These are phyloP conservation scores for Apiospora phragmitis DNA, from an alignment of 2,329 filamentous ascomycete genomes.

Conservation along the genomic window DNA sequence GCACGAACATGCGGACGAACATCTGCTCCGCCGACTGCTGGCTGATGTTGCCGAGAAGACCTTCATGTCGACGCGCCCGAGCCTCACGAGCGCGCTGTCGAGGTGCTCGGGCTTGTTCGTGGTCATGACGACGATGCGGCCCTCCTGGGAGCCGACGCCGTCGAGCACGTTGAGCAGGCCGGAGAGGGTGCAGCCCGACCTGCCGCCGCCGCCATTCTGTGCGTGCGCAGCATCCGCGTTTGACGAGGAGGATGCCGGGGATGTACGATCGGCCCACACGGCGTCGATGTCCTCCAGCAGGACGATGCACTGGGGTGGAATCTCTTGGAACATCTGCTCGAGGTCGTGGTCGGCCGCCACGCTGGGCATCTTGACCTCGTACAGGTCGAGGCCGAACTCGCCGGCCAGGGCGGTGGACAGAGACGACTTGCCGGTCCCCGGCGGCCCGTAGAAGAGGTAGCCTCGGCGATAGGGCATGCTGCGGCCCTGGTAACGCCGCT, in stretches of 20 bases:
- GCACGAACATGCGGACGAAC: conserved; percentile 37
- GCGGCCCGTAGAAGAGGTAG: conserved; percentile 33
- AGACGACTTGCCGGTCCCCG: conserved; percentile 40
- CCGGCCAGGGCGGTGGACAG: conserved; percentile 52
- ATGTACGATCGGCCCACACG: conserved; percentile 21
- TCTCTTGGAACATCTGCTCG: conserved; percentile 48
- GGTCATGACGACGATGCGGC: conserved; percentile 66
- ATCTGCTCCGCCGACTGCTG: conserved; percentile 34
- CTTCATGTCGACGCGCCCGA: conserved; percentile 62
- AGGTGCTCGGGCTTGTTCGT: conserved; percentile 63
- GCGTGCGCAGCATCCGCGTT: conserved; percentile 21
- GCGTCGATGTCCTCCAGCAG: conserved; percentile 58
- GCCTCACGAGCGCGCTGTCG: conserved; percentile 58
- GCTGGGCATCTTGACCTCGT: conserved; percentile 48
- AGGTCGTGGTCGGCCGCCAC: conserved; percentile 48
- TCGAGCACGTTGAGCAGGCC: conserved; percentile 65
- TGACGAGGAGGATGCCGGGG: neutral
- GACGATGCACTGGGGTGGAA: conserved; percentile 55
- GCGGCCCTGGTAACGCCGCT: conserved; percentile 62
- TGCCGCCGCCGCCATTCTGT: conserved; percentile 6
- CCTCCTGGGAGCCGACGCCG: conserved; percentile 64
- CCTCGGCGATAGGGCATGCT: conserved; percentile 64
- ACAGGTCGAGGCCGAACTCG: conserved; percentile 52
- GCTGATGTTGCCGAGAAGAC: conserved; percentile 43
- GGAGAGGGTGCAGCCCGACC: conserved; percentile 53